Conservation (phyloP, 1,284 basidiomycete species). For the Sporisorium graminicola region DNA sequence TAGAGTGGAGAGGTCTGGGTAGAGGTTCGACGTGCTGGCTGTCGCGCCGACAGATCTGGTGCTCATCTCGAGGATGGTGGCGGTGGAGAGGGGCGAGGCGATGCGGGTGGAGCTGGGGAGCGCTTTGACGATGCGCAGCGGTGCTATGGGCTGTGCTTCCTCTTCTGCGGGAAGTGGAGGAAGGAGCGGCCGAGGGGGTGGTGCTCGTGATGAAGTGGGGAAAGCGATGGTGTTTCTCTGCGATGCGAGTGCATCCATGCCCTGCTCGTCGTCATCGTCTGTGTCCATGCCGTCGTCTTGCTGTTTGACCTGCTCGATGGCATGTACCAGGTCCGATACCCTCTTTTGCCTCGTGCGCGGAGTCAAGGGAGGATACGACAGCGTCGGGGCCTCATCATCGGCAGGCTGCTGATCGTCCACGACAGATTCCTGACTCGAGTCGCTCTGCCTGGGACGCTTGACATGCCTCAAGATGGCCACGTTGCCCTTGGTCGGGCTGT, state of each 20-base stretch:
- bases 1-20: slow-evolving; percentile 33
- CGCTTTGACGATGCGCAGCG: slow-evolving; percentile 54
- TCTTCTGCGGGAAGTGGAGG: slow-evolving; percentile 14
- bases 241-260: slow-evolving; percentile 4
- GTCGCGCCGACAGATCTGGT: background rate
- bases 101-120: slow-evolving; percentile 35
- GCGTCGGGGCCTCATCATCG: background rate
- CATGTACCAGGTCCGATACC: slow-evolving; percentile 38
- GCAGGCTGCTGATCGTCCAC: slow-evolving; percentile 13
- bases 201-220: slow-evolving; percentile 8
- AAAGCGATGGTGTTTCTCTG: slow-evolving; percentile 33
- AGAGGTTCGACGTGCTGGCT: slow-evolving; percentile 22
- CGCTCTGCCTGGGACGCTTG: slow-evolving; percentile 43
- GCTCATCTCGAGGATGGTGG: slow-evolving; percentile 39
- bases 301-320: slow-evolving; percentile 44
- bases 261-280: slow-evolving; percentile 31
- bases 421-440: slow-evolving; percentile 30
- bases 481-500: slow-evolving; percentile 50
- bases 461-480: slow-evolving; percentile 44
- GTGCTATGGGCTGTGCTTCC: slow-evolving; percentile 21
- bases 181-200: slow-evolving; percentile 2
- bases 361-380: slow-evolving; percentile 25
- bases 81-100: slow-evolving; percentile 35
- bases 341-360: slow-evolving; percentile 39
- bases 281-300: slow-evolving; percentile 26